Conservation (phyloP, 2,329 filamentous ascomycete species). For the Colletotrichum sp. region DNA sequence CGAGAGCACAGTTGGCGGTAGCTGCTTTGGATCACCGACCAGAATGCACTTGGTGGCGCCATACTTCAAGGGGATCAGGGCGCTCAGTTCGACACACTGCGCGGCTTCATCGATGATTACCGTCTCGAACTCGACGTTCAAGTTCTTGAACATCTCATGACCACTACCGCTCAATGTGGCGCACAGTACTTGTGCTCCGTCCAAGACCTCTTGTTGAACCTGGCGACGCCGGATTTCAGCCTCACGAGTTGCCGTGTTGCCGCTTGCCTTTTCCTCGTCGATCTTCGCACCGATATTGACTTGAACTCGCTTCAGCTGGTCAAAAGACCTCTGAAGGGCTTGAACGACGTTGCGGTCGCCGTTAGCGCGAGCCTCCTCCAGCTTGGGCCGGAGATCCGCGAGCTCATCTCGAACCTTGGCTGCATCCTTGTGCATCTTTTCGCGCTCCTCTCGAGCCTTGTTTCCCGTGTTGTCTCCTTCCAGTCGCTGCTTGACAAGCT, state of each 20-base stretch:
- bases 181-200: conserved; percentile 90
- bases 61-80: conserved; percentile 95
- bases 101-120: conserved; percentile 98
- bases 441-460: conserved; percentile 59
- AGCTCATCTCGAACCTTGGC: conserved; percentile 78
- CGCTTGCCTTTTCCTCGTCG: conserved; percentile 84
- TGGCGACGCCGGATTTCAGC: conserved; percentile 83
- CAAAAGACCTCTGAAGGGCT: conserved; percentile 76
- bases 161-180: conserved; percentile 94
- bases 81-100: conserved; percentile 96
- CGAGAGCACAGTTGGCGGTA: conserved; percentile 94
- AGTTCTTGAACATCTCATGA: conserved; percentile 94
- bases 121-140: conserved; percentile 97
- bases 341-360: conserved; percentile 49
- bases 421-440: conserved; percentile 68
- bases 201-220: conserved; percentile 89
- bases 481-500: conserved; percentile 80
- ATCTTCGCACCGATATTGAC: conserved; percentile 78
- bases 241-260: conserved; percentile 81
- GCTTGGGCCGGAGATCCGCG: conserved; percentile 69
- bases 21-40: conserved; percentile 95
- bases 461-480: conserved; percentile 63
- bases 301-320: conserved; percentile 78
- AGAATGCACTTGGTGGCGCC: conserved; percentile 96
- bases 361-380: conserved; percentile 66